These are phyloP conservation scores for Geotrichum fermentans DNA, from an alignment of 1,139 yeast genomes.

Conservation along the genomic window DNA sequence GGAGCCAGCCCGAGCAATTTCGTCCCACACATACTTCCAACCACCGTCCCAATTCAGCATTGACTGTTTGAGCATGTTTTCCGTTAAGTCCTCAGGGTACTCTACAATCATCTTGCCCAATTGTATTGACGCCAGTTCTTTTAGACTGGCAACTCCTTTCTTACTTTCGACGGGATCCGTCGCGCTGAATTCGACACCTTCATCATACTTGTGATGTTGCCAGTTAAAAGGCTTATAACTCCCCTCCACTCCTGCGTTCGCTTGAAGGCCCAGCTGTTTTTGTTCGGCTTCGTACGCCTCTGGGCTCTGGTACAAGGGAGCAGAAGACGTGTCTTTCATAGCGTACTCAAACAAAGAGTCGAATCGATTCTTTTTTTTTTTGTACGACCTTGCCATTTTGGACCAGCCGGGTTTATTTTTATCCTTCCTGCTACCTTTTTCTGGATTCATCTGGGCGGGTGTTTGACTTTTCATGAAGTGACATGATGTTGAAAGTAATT, in stretches of 20 bases:
- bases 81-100: conserved; percentile 14
- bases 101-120: conserved; percentile 9
- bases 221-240: conserved; percentile 11
- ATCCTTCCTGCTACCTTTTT: too few relatives aligned
- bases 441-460: too few relatives aligned
- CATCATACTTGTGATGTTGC: conserved; percentile 3
- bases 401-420: too few relatives aligned
- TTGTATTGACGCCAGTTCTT: conserved; percentile 9
- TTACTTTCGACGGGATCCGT: background rate
- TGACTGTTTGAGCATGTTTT: conserved; percentile 4
- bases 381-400: too few relatives aligned
- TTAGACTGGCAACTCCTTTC: background rate
- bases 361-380: too few relatives aligned
- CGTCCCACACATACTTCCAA: conserved; percentile 30
- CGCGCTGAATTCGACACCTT: background rate
- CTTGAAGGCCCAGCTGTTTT: conserved; percentile 8
- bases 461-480: too few relatives aligned
- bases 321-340: too few relatives aligned
- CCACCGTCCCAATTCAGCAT: conserved; percentile 13
- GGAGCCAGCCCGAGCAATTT: conserved; percentile 24
- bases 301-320: background rate
- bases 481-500: too few relatives aligned
- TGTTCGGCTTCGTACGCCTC: background rate
- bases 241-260: conserved; percentile 11
- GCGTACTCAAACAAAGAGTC: too few relatives aligned